These are phyloP conservation scores for Vinca minor DNA, from an alignment of 257 asterid genomes.

Conservation along the genomic window DNA sequence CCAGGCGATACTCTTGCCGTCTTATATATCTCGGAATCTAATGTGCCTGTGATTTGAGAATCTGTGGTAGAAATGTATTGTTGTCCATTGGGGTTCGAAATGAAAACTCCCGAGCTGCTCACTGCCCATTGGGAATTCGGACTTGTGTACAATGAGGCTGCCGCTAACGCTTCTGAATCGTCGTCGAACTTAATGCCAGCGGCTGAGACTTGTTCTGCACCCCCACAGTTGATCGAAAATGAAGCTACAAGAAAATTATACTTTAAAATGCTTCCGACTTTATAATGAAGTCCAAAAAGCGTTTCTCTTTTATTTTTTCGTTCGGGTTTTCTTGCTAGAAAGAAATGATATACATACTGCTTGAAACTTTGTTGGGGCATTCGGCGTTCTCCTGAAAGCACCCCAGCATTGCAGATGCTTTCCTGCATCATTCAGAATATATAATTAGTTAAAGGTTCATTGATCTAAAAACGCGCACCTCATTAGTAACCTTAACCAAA, in stretches of 20 bases:
- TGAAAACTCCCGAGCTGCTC: slow-evolving; percentile 46
- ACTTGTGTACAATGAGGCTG: slow-evolving; percentile 41
- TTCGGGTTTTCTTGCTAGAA: neutral
- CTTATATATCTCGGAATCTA: slow-evolving; percentile 50
- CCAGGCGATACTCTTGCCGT: slow-evolving; percentile 45
- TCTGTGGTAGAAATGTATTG: slow-evolving; percentile 27
- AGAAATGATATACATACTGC: slow-evolving; percentile 33
- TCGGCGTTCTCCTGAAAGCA: slow-evolving; percentile 33
- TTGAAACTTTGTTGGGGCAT: slow-evolving; percentile 29
- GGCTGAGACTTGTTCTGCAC: slow-evolving; percentile 31
- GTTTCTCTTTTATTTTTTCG: neutral
- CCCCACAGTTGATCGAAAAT: slow-evolving; percentile 50
- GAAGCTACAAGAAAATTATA: slow-evolving; percentile 31
- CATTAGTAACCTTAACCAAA: neutral
- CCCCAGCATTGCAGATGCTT: slow-evolving; percentile 29
- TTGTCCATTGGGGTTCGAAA: slow-evolving; percentile 43
- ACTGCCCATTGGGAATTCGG: slow-evolving; percentile 40
- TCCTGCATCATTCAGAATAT: slow-evolving; percentile 29
- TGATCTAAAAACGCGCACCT: neutral
- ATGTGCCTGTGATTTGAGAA: slow-evolving; percentile 45
- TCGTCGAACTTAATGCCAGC: slow-evolving; percentile 32
- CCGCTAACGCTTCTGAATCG: slow-evolving; percentile 41
- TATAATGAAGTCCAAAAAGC: no score
- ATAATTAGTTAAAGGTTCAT: neutral
- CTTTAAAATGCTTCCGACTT: neutral